Conservation (phyloP, 2,329 filamentous ascomycete genomes). For the Juglanconis oblonga region DNA sequence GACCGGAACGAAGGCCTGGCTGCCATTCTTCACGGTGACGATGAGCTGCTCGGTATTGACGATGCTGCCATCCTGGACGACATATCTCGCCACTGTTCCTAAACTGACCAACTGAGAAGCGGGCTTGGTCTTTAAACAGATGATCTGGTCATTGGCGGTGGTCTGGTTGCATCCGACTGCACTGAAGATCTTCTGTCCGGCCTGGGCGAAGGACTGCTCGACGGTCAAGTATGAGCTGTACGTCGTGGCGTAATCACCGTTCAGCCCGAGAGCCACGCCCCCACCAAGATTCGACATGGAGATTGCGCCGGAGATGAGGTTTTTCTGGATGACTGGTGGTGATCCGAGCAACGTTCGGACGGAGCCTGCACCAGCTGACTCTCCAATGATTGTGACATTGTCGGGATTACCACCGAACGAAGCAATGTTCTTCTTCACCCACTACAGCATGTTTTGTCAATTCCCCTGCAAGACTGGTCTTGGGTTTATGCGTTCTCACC, state of each 20-base stretch:
- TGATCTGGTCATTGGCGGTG: slow-evolving; percentile 38
- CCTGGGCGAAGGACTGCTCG: slow-evolving; percentile 43
- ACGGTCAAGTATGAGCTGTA: slow-evolving; percentile 54
- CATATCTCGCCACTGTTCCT: slow-evolving; percentile 43
- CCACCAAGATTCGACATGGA: slow-evolving; percentile 52
- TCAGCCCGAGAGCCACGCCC: slow-evolving; percentile 43
- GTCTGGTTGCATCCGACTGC: slow-evolving; percentile 45
- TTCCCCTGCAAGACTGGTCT: neutral
- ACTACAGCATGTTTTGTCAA: neutral
- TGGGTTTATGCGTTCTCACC: slow-evolving; percentile 17
- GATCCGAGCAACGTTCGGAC: slow-evolving; percentile 48
- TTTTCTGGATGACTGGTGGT: slow-evolving; percentile 43
- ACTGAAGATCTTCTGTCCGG: slow-evolving; percentile 45
- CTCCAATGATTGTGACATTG: slow-evolving; percentile 16
- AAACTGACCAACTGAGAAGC: slow-evolving; percentile 36
- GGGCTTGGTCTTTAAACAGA: slow-evolving; percentile 41
- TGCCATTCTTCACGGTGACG: slow-evolving; percentile 38
- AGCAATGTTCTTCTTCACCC: slow-evolving; percentile 12
- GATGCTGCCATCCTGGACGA: slow-evolving; percentile 51
- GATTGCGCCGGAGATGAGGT: slow-evolving; percentile 38
- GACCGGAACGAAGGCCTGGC: slow-evolving; percentile 46
- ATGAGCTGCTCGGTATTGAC: slow-evolving; percentile 47
- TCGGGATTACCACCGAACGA: slow-evolving; percentile 12
- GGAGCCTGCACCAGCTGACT: slow-evolving; percentile 45
- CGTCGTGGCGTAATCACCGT: slow-evolving; percentile 48